Percentiles rank a stretch among this genome's conserved stretches.
phyloP scores from a whole-genome alignment of 805 yeast species.

The Saccharomyces jurei region DNA sequence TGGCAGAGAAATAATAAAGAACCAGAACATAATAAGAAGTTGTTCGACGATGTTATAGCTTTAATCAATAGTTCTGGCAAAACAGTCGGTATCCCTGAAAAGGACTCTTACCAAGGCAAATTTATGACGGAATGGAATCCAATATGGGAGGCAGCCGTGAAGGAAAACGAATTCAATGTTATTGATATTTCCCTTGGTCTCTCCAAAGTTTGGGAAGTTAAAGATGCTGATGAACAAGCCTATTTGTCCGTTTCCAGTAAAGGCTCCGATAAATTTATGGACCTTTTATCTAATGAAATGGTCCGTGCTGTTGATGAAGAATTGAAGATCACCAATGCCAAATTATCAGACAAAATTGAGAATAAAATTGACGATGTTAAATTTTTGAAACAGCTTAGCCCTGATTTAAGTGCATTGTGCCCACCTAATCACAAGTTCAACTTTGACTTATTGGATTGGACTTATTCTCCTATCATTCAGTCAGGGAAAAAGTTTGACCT shows the following conservation, averaged over 20 bases:
- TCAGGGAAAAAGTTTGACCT: constrained; percentile 82
- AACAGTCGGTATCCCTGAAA: constrained; percentile 58
- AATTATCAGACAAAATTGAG: constrained; percentile 69
- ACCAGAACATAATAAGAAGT: constrained; percentile 58
- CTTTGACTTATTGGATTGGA: constrained; percentile 77
- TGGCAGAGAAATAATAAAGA: constrained; percentile 74
- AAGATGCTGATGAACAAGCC: constrained; percentile 71
- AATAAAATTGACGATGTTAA: constrained; percentile 72
- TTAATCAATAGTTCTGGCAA: constrained; percentile 39
- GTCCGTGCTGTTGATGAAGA: constrained; percentile 83
- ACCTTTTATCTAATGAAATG: constrained; percentile 79
- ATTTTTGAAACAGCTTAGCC: constrained; percentile 51
- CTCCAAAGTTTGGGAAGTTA: constrained; percentile 56
- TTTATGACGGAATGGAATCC: constrained; percentile 74
- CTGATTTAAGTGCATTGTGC: constrained; percentile 32
- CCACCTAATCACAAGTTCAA: constrained; percentile 59
- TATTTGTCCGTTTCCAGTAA: constrained; percentile 63
- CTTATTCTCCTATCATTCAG: constrained; percentile 84
- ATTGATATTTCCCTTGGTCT: constrained; percentile 48
- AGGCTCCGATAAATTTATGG: constrained; percentile 72
- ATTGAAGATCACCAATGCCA: constrained; percentile 59
- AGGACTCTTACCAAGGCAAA: constrained; percentile 77
- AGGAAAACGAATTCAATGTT: constrained; percentile 33
- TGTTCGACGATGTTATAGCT: constrained; percentile 49
- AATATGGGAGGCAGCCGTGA: constrained; percentile 32